phyloP scores from a whole-genome alignment of 1,284 basidiomycete species.

The Leccinum proximum region DNA sequence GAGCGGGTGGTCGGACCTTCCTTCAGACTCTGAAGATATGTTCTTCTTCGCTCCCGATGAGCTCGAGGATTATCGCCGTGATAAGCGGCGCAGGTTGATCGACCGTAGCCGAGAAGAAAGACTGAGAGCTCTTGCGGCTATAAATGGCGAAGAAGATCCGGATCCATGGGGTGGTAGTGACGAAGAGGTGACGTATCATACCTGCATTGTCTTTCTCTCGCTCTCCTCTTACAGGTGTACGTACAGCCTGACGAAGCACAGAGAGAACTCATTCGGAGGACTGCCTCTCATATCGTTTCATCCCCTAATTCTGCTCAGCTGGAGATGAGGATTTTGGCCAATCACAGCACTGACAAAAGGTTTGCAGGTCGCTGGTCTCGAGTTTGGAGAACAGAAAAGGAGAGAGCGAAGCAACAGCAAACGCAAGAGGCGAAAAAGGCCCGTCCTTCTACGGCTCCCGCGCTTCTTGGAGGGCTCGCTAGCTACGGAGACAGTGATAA shows the following conservation, averaged over 20 bases:
- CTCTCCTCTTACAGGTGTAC: constrained; percentile 13
- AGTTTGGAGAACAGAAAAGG: constrained; percentile 56
- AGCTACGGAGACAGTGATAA: constrained; percentile 59
- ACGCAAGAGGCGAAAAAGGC: constrained; percentile 15
- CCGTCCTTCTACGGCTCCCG: constrained; percentile 2
- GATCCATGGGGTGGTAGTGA: constrained; percentile 68
- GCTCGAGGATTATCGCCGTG: constrained; percentile 57
- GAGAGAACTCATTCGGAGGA: constrained; percentile 69
- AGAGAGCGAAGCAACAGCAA: constrained; percentile 33
- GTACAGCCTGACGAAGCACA: constrained; percentile 65
- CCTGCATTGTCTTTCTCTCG: neutral
- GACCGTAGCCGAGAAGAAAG: constrained; percentile 62
- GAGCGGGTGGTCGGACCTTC: constrained; percentile 75
- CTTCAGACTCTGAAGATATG: constrained; percentile 79
- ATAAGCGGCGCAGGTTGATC: constrained; percentile 63
- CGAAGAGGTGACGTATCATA: constrained; percentile 53
- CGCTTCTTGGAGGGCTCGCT: constrained; percentile 47
- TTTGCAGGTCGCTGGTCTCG: constrained; percentile 75
- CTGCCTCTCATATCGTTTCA: constrained; percentile 60
- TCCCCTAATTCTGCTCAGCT: constrained; percentile 77
- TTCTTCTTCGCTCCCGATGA: constrained; percentile 74
- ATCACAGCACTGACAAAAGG: constrained; percentile 65
- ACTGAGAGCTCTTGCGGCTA: constrained; percentile 50
- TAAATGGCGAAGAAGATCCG: constrained; percentile 38
- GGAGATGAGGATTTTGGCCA: constrained; percentile 86